phyloP scores from a whole-genome alignment of 192 early-diverging fungal species.

The Coemansia sp. region DNA sequence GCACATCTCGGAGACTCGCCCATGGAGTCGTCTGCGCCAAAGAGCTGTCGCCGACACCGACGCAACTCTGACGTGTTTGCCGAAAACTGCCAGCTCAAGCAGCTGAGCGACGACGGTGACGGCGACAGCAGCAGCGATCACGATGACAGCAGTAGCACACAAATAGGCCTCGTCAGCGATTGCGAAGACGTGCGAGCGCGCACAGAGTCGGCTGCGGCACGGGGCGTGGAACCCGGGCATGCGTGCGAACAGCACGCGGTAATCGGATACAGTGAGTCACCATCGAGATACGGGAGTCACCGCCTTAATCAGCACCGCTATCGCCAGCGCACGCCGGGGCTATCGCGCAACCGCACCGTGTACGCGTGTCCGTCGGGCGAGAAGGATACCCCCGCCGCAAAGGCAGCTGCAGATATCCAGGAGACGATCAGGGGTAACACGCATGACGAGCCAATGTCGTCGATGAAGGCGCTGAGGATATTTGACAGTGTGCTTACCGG shows the following conservation, averaged over 20 bases:
- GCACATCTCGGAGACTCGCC: slow-evolving; percentile 6
- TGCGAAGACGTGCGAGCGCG: slow-evolving; percentile 2
- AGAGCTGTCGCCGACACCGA: slow-evolving; percentile 32
- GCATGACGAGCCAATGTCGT: slow-evolving; percentile 48
- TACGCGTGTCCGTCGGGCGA: not conserved
- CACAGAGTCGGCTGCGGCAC: not conserved
- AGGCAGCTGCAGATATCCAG: slow-evolving; percentile 12
- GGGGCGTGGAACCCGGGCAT: not conserved
- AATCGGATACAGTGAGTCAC: slow-evolving; percentile 9
- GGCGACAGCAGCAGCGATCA: slow-evolving; percentile 8
- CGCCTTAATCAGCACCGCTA: not conserved
- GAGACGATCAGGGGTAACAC: slow-evolving; percentile 32
- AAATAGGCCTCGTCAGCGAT: not conserved
- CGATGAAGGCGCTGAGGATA: slow-evolving; percentile 32
- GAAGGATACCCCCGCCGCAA: not conserved
- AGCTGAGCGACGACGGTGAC: slow-evolving; percentile 8
- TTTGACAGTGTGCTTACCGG: slow-evolving; percentile 31
- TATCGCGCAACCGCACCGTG: slow-evolving; percentile 2
- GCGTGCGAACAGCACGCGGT: not conserved
- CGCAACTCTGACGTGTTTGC: slow-evolving; percentile 32
- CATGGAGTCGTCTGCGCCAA: slow-evolving; percentile 9
- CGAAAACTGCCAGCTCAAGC: slow-evolving; percentile 4
- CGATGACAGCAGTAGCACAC: not conserved
- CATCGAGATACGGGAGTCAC: not conserved
- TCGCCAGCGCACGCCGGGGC: not conserved